phyloP scores from a whole-genome alignment of 768 basidiomycete genomes.

The Lentinula edodes region DNA sequence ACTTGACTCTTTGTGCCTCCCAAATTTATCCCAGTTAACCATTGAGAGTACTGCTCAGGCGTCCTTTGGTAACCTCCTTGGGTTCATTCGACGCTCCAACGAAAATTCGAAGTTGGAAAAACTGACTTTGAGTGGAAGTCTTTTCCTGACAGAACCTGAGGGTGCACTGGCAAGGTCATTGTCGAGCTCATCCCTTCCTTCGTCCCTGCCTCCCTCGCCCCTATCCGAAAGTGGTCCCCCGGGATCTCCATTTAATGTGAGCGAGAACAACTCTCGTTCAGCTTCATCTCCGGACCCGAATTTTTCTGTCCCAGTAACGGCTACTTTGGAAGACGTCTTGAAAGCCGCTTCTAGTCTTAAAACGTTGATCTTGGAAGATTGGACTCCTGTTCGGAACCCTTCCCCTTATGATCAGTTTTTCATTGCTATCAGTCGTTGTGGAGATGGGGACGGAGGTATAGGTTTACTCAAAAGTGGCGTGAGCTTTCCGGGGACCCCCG shows the following conservation, averaged over 20 bases:
- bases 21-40: neutral
- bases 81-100: neutral
- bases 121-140: neutral
- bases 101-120: neutral
- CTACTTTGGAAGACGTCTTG: neutral
- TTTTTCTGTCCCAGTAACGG: neutral
- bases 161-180: neutral
- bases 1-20: neutral
- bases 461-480: neutral
- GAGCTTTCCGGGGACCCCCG: neutral
- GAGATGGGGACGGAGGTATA: neutral
- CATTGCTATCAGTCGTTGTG: neutral
- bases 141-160: neutral
- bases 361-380: neutral
- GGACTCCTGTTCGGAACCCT: conserved; percentile 1
- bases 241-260: neutral
- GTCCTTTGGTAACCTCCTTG: neutral
- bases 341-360: neutral
- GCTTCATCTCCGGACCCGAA: neutral
- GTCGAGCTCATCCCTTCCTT: neutral
- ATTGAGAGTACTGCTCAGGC: neutral
- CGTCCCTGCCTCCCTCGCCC: neutral
- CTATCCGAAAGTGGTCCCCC: neutral
- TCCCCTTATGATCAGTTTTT: neutral
- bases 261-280: neutral